Percentiles rank a stretch among this genome's conserved stretches.
phyloP scores from a whole-genome alignment of 2,329 filamentous ascomycete species.

The Claviceps sp. region DNA sequence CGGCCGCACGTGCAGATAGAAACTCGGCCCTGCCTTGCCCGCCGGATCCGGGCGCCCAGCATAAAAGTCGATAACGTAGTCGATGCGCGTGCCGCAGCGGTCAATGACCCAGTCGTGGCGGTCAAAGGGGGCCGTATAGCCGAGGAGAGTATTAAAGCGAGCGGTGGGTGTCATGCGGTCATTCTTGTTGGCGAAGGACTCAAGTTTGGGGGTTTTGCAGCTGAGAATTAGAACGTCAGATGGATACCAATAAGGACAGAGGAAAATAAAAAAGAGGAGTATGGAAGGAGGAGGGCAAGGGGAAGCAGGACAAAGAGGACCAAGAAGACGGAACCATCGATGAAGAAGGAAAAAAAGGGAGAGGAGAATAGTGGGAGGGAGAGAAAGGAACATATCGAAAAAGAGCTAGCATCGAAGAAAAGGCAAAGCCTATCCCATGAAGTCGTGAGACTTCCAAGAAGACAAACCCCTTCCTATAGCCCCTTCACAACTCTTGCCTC shows the following conservation, averaged over 20 bases:
- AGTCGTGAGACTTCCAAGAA: slow-evolving; percentile 53
- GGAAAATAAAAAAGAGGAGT: background rate
- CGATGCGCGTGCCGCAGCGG: slow-evolving; percentile 69
- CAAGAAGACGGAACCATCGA: background rate
- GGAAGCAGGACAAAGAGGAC: background rate
- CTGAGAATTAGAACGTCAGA: slow-evolving; percentile 10
- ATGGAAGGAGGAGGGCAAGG: too few relatives aligned
- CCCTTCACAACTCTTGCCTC: too few relatives aligned
- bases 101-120: slow-evolving; percentile 96
- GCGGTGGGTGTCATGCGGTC: slow-evolving; percentile 66
- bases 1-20: slow-evolving; percentile 55
- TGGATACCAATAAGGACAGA: too few relatives aligned
- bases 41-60: slow-evolving; percentile 44
- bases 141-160: slow-evolving; percentile 66
- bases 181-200: slow-evolving; percentile 67
- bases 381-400: background rate
- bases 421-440: slow-evolving; percentile 38
- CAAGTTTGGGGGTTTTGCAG: slow-evolving; percentile 65
- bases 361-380: background rate
- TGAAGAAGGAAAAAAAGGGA: background rate
- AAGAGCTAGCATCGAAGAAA: background rate
- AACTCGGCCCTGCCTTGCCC: slow-evolving; percentile 34
- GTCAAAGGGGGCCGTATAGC: slow-evolving; percentile 89
- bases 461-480: too few relatives aligned
- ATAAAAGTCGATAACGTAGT: slow-evolving; percentile 98